Evolutionary conservation across 371 early-diverging fungal genomes (phyloP), one percentile per base, ranked within the genome.

Genomic region (Mortierella sp.): DNA sequence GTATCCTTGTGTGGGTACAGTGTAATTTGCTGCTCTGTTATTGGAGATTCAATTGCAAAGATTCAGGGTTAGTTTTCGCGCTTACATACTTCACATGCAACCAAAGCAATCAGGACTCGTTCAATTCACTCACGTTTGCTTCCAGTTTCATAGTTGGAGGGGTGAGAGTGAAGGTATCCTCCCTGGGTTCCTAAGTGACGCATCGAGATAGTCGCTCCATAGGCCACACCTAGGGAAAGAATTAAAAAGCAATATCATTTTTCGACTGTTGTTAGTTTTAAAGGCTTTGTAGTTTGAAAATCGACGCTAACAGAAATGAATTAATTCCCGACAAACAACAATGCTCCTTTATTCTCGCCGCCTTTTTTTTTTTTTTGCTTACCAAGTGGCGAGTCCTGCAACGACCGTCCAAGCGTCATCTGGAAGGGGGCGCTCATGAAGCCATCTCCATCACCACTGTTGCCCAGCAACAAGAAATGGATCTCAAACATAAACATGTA

Each of bases 11-110:
- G 96, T 21, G 96, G 95, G 87, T 99, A 99, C 14, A 95, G 89
- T 5, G 98, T 97, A 11, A 99, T 93, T 89, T 98, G 97, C 92
- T 99, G 99, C 73, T 98, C 93, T 93, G 74, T n/a, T 55, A 3
- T 72, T 34, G 14, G 51, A 37, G n/a, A 11, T 5, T 37, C 37
- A 34, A 37, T 64, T 31, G 61, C 19, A 61, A 71, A 59, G 6
- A 31, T 53, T 55, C 13, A 54, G 5, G 16, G 13, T 40, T 31
- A 37, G 69, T 21, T 11, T 3, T 8, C 43, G 13, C 40, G 44
- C 48, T 46, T 46, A 40, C 43, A 40, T 28, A 3, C 4, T 14
- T 16, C 37, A 71, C n/a, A 24, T 28, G 37, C 9, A 19, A 51
- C 5, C 0, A 48, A 21, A 16, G 8, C 5, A 24, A 8, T 11